A percentile compares a stretch with the other conserved stretches of the same genome.
Conservation (phyloP, 1,284 basidiomycete genomes). For the Porogramme epimiltina region DNA sequence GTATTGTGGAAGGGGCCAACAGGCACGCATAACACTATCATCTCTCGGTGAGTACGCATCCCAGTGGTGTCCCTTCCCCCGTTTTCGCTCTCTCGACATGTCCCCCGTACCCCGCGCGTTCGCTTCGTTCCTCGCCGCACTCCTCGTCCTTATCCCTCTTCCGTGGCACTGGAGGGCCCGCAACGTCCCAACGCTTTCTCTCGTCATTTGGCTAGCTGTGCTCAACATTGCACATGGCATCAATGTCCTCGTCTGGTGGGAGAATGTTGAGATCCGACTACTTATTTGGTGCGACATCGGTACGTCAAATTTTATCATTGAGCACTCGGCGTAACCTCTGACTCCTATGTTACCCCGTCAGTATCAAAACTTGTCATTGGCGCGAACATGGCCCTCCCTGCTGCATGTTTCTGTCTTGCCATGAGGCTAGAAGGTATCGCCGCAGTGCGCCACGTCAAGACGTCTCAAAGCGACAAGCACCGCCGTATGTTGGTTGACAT, state of each 20-base stretch:
- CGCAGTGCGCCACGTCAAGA: constrained; percentile 32
- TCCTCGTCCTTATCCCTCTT: constrained; percentile 48
- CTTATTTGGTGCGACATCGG: constrained; percentile 50
- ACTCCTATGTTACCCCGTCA: constrained; percentile 5
- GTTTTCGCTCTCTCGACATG: no score
- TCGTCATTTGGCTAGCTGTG: constrained; percentile 39
- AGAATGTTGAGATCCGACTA: constrained; percentile 32
- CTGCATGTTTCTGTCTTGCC: constrained; percentile 57
- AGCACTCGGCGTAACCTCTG: background rate
- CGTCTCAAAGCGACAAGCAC: constrained; percentile 29
- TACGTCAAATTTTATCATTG: no score
- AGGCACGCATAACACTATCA: no score
- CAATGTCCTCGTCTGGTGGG: constrained; percentile 46
- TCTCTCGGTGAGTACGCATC: no score
- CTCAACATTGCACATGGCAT: constrained; percentile 37
- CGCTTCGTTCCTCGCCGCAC: constrained; percentile 45
- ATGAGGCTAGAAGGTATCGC: constrained; percentile 51
- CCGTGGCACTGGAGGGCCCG: constrained; percentile 52
- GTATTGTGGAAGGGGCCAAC: no score
- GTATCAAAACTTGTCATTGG: constrained; percentile 47
- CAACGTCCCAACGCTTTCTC: constrained; percentile 39
- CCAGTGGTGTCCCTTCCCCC: no score
- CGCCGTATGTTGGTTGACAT: constrained; percentile 22
- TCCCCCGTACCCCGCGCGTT: constrained; percentile 28
- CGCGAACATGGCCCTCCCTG: constrained; percentile 48